phyloP scores from a whole-genome alignment of 176 grass and related monocot species.

The Lolium multiflorum region DNA sequence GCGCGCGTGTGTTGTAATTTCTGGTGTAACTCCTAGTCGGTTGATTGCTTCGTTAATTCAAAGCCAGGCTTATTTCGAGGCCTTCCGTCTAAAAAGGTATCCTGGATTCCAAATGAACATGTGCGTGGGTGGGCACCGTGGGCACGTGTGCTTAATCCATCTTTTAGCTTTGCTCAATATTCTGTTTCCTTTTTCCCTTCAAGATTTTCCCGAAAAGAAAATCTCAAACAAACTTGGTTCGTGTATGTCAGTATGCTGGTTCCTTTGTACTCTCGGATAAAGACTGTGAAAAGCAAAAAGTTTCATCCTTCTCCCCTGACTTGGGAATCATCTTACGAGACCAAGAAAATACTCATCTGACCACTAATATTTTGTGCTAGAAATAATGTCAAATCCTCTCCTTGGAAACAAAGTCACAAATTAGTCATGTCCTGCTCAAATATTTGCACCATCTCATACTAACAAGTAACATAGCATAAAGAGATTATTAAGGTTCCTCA shows the following conservation, averaged over 20 bases:
- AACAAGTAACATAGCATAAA: not conserved
- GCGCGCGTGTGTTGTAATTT: no score
- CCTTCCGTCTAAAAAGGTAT: no score
- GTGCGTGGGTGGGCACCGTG: conserved; percentile 29
- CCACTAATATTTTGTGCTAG: not conserved
- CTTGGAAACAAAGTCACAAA: not conserved
- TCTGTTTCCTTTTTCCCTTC: not conserved
- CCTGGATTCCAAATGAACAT: not conserved
- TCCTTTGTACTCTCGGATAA: conserved; percentile 10
- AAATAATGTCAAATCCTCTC: not conserved
- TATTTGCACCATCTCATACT: not conserved
- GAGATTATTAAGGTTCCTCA: not conserved
- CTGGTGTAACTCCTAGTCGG: no score
- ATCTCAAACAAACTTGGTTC: not conserved
- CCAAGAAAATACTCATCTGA: not conserved
- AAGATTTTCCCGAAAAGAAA: not conserved
- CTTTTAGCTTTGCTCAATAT: conserved; percentile 26
- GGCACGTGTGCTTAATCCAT: conserved; percentile 30
- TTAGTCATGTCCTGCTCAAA: not conserved
- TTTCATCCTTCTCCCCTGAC: not conserved
- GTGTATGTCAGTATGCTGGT: conserved; percentile 7
- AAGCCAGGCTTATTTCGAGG: no score
- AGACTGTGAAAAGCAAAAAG: no score
- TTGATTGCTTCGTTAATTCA: no score
- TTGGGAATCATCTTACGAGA: conserved; percentile 7